Conservation (phyloP, 352 stramenopile species). For the Phytophthora macrochlamydospora region DNA sequence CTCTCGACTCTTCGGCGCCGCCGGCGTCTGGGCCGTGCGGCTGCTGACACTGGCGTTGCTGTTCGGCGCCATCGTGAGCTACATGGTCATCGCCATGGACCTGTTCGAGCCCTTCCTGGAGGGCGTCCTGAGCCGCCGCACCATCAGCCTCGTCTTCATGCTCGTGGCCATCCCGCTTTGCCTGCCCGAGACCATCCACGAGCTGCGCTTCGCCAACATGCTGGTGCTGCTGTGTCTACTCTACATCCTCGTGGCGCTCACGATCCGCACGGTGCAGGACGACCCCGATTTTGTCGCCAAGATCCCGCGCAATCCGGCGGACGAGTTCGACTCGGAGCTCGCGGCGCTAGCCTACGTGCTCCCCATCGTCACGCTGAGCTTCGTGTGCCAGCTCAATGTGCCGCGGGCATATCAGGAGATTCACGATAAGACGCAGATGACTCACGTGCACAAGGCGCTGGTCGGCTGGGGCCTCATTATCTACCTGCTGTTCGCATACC, state of each 20-base stretch:
- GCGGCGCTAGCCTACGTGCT: slow-evolving; percentile 72
- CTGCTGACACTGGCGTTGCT: slow-evolving; percentile 76
- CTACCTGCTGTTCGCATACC: slow-evolving; percentile 69
- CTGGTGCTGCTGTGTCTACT: slow-evolving; percentile 78
- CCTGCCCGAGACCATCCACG: slow-evolving; percentile 84
- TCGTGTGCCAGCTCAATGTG: slow-evolving; percentile 84
- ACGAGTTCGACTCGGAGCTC: slow-evolving; percentile 65
- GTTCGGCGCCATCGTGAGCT: slow-evolving; percentile 82
- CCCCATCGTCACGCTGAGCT: slow-evolving; percentile 83
- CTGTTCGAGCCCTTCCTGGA: slow-evolving; percentile 80
- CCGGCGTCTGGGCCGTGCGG: slow-evolving; percentile 75
- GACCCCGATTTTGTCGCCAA: slow-evolving; percentile 48
- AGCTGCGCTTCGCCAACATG: slow-evolving; percentile 81
- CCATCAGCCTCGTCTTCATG: slow-evolving; percentile 69
- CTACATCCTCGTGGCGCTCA: slow-evolving; percentile 80
- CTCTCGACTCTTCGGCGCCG: slow-evolving; percentile 69
- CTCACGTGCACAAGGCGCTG: slow-evolving; percentile 67
- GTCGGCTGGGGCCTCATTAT: slow-evolving; percentile 53
- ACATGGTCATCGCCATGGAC: slow-evolving; percentile 88
- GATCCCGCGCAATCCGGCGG: slow-evolving; percentile 43
- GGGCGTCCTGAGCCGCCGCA: slow-evolving; percentile 57
- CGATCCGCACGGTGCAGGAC: slow-evolving; percentile 47
- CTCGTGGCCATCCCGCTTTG: slow-evolving; percentile 76
- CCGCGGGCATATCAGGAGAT: slow-evolving; percentile 82
- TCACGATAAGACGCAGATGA: slow-evolving; percentile 72